Conservation (phyloP, 257 asterid species). For the Solanum etuberosum region DNA sequence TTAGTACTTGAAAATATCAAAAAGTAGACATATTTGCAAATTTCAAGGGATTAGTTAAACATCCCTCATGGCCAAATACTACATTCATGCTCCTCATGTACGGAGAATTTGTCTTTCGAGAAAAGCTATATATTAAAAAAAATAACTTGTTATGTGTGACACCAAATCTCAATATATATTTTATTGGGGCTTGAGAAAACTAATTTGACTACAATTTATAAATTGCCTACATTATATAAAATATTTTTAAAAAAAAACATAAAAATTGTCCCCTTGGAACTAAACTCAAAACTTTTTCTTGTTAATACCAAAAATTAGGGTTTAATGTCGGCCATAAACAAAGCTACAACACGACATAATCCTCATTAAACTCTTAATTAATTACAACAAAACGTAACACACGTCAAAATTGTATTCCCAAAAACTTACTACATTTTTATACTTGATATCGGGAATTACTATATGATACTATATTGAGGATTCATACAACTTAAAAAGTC, state of each 20-base stretch:
- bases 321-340: conserved; percentile 42
- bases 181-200: background rate
- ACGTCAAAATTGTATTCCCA: background rate
- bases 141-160: background rate
- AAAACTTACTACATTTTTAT: background rate
- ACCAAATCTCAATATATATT: background rate
- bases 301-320: conserved; percentile 25
- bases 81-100: conserved; percentile 23
- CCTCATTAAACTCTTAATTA: conserved; percentile 16
- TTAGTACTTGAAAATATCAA: background rate
- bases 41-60: background rate
- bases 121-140: background rate
- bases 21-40: background rate
- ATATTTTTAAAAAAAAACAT: no score
- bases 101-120: background rate
- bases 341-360: conserved; percentile 21
- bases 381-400: background rate
- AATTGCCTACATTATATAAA: background rate
- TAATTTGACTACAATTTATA: conserved; percentile 22
- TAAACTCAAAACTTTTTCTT: conserved; percentile 1
- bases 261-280: background rate
- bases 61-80: background rate
- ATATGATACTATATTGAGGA: background rate
- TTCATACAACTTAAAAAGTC: background rate
- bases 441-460: background rate